These are phyloP conservation scores for Bruguiera gymnorhiza DNA, from an alignment of 345 rosid species.

Conservation along the genomic window DNA sequence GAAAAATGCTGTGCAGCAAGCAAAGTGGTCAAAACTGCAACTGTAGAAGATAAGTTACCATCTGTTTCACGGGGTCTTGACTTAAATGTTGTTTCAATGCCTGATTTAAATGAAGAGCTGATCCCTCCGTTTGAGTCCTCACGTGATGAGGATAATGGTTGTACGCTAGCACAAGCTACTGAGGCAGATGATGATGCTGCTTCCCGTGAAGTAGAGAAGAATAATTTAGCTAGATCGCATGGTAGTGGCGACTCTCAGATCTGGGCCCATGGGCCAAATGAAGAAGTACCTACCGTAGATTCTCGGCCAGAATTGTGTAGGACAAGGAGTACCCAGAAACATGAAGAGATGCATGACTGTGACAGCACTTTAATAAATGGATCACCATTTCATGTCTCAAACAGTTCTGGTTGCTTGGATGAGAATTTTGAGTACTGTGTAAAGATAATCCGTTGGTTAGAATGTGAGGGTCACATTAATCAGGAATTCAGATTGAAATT, in stretches of 20 bases:
- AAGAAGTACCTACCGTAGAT: conserved; percentile 59
- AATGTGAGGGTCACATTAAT: conserved; percentile 70
- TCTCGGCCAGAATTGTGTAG: conserved; percentile 57
- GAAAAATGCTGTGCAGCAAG: conserved; percentile 56
- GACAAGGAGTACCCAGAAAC: conserved; percentile 48
- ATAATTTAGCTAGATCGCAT: conserved; percentile 52
- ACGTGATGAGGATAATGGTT: conserved; percentile 79
- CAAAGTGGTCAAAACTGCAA: conserved; percentile 33
- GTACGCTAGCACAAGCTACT: conserved; percentile 52
- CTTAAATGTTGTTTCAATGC: conserved; percentile 77
- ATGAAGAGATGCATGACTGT: conserved; percentile 69
- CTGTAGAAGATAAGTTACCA: conserved; percentile 38
- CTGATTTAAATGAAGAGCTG: conserved; percentile 86
- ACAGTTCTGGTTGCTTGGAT: conserved; percentile 55
- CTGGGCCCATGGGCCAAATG: conserved; percentile 41
- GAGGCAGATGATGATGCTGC: conserved; percentile 76
- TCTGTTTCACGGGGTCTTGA: conserved; percentile 59
- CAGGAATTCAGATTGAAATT: conserved; percentile 79
- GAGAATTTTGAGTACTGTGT: conserved; percentile 81
- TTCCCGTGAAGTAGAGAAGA: conserved; percentile 59
- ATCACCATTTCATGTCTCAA: conserved; percentile 47
- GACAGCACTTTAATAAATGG: conserved; percentile 76
- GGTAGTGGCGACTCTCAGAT: conserved; percentile 59
- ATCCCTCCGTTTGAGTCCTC: conserved; percentile 79
- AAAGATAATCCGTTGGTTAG: conserved; percentile 76